phyloP scores from a whole-genome alignment of 2,329 filamentous ascomycete species.

The Colletotrichum liaoningense region DNA sequence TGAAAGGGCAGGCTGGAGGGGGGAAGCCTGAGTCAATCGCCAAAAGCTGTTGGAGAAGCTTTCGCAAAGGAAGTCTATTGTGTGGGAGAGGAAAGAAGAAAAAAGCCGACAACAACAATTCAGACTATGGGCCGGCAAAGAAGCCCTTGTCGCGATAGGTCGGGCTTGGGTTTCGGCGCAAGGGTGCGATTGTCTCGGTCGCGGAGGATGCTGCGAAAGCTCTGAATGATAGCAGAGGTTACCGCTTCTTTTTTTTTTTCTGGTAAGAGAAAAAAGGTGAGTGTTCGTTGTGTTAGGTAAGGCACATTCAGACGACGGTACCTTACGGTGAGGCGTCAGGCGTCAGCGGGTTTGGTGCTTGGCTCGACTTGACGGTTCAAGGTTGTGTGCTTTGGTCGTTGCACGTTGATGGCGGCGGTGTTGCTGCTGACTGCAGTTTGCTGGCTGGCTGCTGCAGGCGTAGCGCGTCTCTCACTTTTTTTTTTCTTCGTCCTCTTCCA shows the following conservation, averaged over 20 bases:
- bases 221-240: conserved; percentile 19
- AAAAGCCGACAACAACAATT: conserved; percentile 19
- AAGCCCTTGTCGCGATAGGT: conserved; percentile 32
- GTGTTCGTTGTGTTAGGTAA: conserved; percentile 31
- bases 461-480: conserved; percentile 9
- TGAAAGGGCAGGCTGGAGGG: conserved; percentile 26
- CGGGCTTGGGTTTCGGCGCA: conserved; percentile 32
- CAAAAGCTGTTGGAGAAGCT: conserved; percentile 10
- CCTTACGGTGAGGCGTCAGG: conserved; percentile 7
- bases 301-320: neutral
- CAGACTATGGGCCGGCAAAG: conserved; percentile 26
- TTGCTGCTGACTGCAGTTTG: conserved; percentile 11
- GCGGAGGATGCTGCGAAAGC: conserved; percentile 27
- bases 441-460: conserved; percentile 4
- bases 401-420: conserved; percentile 7
- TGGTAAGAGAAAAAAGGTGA: conserved; percentile 14
- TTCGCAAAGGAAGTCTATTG: conserved; percentile 33
- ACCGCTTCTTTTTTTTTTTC: conserved; percentile 24
- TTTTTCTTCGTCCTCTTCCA: neutral
- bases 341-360: conserved; percentile 16
- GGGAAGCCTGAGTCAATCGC: conserved; percentile 30
- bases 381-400: neutral
- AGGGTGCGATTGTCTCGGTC: conserved; percentile 29
- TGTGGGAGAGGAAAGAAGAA: neutral
- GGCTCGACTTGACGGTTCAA: neutral